Conservation (phyloP, 306 rosid genomes). For the Abrus pulchellus region DNA sequence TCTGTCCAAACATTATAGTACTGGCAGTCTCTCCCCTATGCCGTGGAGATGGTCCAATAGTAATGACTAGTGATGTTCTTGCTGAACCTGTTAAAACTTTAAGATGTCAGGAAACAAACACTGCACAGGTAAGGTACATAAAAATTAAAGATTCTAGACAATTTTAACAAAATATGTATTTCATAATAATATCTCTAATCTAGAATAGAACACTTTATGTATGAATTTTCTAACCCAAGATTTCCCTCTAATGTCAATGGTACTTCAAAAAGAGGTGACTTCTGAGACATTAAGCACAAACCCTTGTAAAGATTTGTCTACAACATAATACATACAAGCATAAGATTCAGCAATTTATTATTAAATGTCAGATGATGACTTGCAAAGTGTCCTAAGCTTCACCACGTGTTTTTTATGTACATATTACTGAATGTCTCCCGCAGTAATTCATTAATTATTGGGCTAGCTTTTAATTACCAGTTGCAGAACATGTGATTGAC, state of each 20-base stretch:
- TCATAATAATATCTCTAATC: slow-evolving; percentile 16
- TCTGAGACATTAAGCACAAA: slow-evolving; percentile 33
- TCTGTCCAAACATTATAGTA: slow-evolving; percentile 97
- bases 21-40: slow-evolving; percentile 99
- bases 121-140: slow-evolving; percentile 29
- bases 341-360: slow-evolving; percentile 3
- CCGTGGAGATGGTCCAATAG: slow-evolving; percentile 97
- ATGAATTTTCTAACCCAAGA: slow-evolving; percentile 21
- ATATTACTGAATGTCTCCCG: not conserved
- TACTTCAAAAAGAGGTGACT: slow-evolving; percentile 20
- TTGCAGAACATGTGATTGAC: slow-evolving; percentile 24
- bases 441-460: not conserved
- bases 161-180: slow-evolving; percentile 41
- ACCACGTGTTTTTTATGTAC: not conserved
- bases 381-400: slow-evolving; percentile 5
- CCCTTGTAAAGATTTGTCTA: slow-evolving; percentile 8
- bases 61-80: slow-evolving; percentile 91
- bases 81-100: slow-evolving; percentile 82
- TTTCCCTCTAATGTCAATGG: slow-evolving; percentile 32
- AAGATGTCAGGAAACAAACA: slow-evolving; percentile 47
- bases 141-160: slow-evolving; percentile 26
- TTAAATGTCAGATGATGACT: slow-evolving; percentile 15
- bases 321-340: slow-evolving; percentile 19
- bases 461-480: slow-evolving; percentile 4
- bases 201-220: slow-evolving; percentile 15